Percentiles rank a stretch among this genome's conserved stretches.
Evolutionary conservation across 192 early-diverging fungal genomes (phyloP).

Genomic region (Linnemannia schmuckeri): DNA sequence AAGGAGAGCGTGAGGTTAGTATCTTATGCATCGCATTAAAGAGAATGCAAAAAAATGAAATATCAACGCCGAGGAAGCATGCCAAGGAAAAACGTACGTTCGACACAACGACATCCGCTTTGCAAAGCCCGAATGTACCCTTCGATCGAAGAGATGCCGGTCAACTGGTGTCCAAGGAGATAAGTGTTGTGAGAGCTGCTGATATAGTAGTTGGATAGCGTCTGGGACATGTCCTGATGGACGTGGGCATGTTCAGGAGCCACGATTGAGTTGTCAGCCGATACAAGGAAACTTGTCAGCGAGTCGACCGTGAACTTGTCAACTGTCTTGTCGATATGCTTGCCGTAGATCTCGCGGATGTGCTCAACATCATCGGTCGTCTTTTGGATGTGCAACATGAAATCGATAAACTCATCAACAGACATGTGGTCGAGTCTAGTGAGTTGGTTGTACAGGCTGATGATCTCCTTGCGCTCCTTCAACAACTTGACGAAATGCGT

Average conservation of each 20-base stretch:
- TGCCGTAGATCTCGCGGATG: slow-evolving; percentile 68
- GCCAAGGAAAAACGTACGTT: slow-evolving; percentile 63
- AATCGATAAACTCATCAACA: slow-evolving; percentile 66
- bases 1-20: slow-evolving; percentile 11
- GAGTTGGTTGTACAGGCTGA: slow-evolving; percentile 64
- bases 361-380: slow-evolving; percentile 59
- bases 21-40: neutral
- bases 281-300: slow-evolving; percentile 74
- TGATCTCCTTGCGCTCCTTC: slow-evolving; percentile 73
- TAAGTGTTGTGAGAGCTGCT: slow-evolving; percentile 95
- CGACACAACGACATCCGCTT: slow-evolving; percentile 91
- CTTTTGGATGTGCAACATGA: slow-evolving; percentile 71
- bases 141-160: slow-evolving; percentile 84
- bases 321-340: slow-evolving; percentile 60
- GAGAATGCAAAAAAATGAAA: neutral
- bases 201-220: slow-evolving; percentile 86
- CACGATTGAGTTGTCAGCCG: slow-evolving; percentile 72
- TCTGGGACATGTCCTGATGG: slow-evolving; percentile 76
- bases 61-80: neutral
- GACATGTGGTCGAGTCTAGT: slow-evolving; percentile 57
- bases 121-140: slow-evolving; percentile 90
- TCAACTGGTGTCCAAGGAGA: slow-evolving; percentile 86
- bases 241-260: slow-evolving; percentile 62
- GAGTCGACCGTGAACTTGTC: slow-evolving; percentile 73
- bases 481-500: slow-evolving; percentile 71